Evolutionary conservation across 176 grass and related monocot genomes (phyloP).

Genomic region (Cenchrus fungigraminus): DNA sequence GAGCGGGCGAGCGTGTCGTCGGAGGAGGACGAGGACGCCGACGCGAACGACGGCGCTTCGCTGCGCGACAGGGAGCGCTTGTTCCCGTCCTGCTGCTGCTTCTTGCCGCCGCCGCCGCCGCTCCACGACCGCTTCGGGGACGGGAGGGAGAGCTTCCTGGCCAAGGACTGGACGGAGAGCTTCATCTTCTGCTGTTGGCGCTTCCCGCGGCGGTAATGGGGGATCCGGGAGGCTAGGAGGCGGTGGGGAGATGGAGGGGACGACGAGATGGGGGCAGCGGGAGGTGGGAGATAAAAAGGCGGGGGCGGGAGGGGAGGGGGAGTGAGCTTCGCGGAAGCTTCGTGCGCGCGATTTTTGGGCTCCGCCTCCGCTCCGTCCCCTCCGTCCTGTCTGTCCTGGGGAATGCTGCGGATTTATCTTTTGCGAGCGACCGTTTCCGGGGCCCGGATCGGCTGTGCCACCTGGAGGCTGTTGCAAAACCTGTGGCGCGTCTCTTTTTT

Average conservation of each 20-base stretch:
- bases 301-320: not conserved
- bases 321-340: conserved; percentile 70
- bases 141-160: conserved; percentile 54
- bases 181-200: conserved; percentile 52
- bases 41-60: conserved; percentile 63
- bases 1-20: conserved; percentile 39
- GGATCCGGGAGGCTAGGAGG: not conserved
- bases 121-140: conserved; percentile 46
- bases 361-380: not conserved
- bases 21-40: conserved; percentile 38
- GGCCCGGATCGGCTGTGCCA: conserved; percentile 29
- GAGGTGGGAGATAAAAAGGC: conserved; percentile 38
- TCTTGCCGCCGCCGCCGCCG: not conserved
- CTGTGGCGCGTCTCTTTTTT: not conserved
- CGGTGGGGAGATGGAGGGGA: not conserved
- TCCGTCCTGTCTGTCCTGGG: not conserved
- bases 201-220: not conserved
- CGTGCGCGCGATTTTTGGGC: conserved; percentile 26
- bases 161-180: conserved; percentile 64
- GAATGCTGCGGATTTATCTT: conserved; percentile 17
- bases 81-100: not conserved
- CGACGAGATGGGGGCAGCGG: not conserved
- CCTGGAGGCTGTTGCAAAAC: not conserved
- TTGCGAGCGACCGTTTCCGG: conserved; percentile 7
- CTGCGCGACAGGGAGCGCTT: conserved; percentile 52